A percentile compares a stretch with the other conserved stretches of the same genome.
These are phyloP conservation scores for Aspergillus sp. DNA, from an alignment of 2,329 filamentous ascomycete genomes.

Conservation along the genomic window DNA sequence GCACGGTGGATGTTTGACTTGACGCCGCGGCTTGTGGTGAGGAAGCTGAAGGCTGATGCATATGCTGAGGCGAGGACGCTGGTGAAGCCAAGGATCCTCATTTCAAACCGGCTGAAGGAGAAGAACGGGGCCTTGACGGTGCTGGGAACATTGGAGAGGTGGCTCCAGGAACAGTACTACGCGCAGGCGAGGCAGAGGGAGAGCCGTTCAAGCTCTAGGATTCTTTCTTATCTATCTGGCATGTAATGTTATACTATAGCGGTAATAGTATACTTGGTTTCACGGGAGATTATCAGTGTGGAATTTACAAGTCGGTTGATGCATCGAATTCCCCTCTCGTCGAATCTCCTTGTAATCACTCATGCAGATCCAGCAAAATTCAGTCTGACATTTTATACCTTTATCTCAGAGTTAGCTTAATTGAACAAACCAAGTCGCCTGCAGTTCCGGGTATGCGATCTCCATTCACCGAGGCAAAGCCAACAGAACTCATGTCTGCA, in stretches of 20 bases:
- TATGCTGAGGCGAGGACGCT: slow-evolving; percentile 6
- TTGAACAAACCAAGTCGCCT: not conserved
- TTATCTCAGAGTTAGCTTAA: slow-evolving; percentile 3
- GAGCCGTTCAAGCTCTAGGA: not conserved
- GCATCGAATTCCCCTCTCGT: slow-evolving; percentile 14
- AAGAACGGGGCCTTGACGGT: not conserved
- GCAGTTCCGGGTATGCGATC: slow-evolving; percentile 14
- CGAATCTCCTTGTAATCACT: slow-evolving; percentile 17
- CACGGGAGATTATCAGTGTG: slow-evolving; percentile 17
- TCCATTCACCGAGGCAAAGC: slow-evolving; percentile 12
- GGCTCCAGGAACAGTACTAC: not conserved
- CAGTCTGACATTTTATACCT: slow-evolving; percentile 17
- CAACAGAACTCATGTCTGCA: slow-evolving; percentile 18
- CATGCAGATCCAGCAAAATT: slow-evolving; percentile 17
- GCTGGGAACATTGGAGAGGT: not conserved
- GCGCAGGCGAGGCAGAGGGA: not conserved
- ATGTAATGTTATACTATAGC: not conserved
- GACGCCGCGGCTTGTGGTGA: slow-evolving; percentile 8
- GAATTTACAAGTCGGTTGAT: slow-evolving; percentile 14
- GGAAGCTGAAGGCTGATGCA: slow-evolving; percentile 11
- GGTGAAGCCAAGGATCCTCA: slow-evolving; percentile 3
- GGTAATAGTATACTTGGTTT: not conserved
- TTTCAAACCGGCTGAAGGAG: not conserved
- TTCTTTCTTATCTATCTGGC: not conserved
- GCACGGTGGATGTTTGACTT: slow-evolving; percentile 12